Evolutionary conservation across 345 rosid species (phyloP).

Genomic region (Garcia nutans): DNA sequence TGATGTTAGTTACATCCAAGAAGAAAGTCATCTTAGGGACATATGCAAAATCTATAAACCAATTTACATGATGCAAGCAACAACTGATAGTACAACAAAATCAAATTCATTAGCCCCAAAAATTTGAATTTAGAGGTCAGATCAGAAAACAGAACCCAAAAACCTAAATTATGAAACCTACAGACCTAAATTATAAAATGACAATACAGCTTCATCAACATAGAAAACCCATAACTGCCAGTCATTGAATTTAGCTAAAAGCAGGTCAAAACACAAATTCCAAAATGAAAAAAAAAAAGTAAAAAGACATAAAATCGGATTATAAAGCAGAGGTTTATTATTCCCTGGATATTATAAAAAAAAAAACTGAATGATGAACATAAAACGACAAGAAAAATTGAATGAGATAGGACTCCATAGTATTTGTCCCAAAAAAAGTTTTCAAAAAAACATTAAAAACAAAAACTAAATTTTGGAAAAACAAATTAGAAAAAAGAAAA

Average conservation of each 20-base stretch:
- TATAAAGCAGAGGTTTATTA: neutral
- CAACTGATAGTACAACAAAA: neutral
- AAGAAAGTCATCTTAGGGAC: slow-evolving; percentile 5
- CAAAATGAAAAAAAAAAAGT: slow-evolving; percentile 19
- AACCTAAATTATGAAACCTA: neutral
- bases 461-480: neutral
- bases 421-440: neutral
- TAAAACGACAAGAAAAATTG: neutral
- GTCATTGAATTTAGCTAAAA: neutral
- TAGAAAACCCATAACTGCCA: neutral
- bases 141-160: slow-evolving; percentile 6
- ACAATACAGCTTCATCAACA: slow-evolving; percentile 5
- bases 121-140: neutral
- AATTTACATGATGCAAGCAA: neutral
- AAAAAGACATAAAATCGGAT: slow-evolving; percentile 1
- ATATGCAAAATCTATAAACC: slow-evolving; percentile 10
- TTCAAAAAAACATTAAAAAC: neutral
- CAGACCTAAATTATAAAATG: neutral
- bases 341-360: neutral
- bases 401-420: neutral
- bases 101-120: neutral
- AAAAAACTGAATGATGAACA: slow-evolving; percentile 19
- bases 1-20: slow-evolving; percentile 9
- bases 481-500: neutral
- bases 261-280: slow-evolving; percentile 7